These are phyloP conservation scores for Triticum dicoccoides DNA, from an alignment of 176 grass and related monocot species.

Conservation along the genomic window DNA sequence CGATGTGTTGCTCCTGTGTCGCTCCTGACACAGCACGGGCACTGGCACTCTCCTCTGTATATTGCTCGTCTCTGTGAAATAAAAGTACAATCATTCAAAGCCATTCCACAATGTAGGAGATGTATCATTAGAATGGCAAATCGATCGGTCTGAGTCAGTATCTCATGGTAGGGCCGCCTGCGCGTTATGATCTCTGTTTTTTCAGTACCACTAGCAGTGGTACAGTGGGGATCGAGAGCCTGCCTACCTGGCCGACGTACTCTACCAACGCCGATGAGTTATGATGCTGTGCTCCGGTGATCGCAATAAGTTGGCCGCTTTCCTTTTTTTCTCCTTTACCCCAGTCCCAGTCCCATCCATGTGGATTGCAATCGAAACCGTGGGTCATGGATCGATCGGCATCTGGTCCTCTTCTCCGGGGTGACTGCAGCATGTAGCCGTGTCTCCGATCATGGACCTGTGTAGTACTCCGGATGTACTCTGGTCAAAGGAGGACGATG, in stretches of 20 bases:
- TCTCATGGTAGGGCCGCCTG: constrained; percentile 14
- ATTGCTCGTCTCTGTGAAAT: constrained; percentile 27
- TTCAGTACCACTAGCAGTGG: background rate
- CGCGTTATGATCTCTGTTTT: constrained; percentile 1
- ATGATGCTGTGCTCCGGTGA: constrained; percentile 4
- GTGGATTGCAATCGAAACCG: constrained; percentile 15
- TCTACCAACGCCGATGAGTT: constrained; percentile 14
- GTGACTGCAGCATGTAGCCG: background rate
- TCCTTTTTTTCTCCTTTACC: background rate
- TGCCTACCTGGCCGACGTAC: background rate
- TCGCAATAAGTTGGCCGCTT: constrained; percentile 39
- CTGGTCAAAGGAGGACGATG: background rate
- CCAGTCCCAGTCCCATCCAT: constrained; percentile 1
- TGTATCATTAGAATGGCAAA: background rate
- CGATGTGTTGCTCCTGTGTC: constrained; percentile 2
- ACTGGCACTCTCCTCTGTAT: constrained; percentile 21
- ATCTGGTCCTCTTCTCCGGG: background rate
- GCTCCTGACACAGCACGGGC: background rate
- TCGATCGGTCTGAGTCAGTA: background rate
- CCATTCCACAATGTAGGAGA: background rate
- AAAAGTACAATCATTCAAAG: constrained; percentile 18
- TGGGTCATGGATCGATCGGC: background rate
- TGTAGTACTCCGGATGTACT: background rate
- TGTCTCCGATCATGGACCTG: background rate
- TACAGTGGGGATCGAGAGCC: constrained; percentile 7